Evolutionary conservation across 306 rosid genomes (phyloP).

Genomic region (Hylodesmum podocarpum): DNA sequence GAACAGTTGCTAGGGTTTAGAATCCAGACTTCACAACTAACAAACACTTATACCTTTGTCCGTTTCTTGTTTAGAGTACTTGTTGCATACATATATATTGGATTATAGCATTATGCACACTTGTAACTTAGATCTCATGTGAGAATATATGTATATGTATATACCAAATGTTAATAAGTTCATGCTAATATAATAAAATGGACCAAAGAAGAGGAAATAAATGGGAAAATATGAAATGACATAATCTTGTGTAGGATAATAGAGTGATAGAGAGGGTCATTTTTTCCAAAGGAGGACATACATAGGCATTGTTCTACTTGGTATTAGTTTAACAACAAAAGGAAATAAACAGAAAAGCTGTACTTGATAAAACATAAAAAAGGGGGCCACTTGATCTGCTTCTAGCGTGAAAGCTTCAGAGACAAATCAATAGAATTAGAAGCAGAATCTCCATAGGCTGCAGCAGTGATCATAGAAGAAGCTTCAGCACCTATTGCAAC

Average conservation of each 20-base stretch:
- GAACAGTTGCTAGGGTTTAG: slow-evolving; percentile 47
- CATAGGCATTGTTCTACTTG: slow-evolving; percentile 7
- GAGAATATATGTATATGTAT: background rate
- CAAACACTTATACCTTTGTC: background rate
- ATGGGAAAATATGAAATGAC: slow-evolving; percentile 6
- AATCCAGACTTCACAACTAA: slow-evolving; percentile 16
- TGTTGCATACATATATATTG: background rate
- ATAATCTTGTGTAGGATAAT: slow-evolving; percentile 23
- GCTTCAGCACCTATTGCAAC: slow-evolving; percentile 50
- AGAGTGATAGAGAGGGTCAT: background rate
- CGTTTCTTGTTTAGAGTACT: background rate
- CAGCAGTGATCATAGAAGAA: slow-evolving; percentile 28
- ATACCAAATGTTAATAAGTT: background rate
- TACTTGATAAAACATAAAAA: slow-evolving; percentile 10
- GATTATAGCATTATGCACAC: background rate
- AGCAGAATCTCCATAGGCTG: slow-evolving; percentile 42
- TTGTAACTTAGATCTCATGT: background rate
- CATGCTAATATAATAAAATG: background rate
- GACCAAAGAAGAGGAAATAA: background rate
- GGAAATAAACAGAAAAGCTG: slow-evolving; percentile 40
- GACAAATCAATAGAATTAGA: slow-evolving; percentile 71
- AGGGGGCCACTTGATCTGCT: slow-evolving; percentile 19
- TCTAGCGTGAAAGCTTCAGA: slow-evolving; percentile 72
- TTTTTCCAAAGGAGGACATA: slow-evolving; percentile 34
- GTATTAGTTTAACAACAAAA: slow-evolving; percentile 32